These are phyloP conservation scores for Epichloe glyceriae DNA, from an alignment of 2,329 filamentous ascomycete genomes.

Conservation along the genomic window DNA sequence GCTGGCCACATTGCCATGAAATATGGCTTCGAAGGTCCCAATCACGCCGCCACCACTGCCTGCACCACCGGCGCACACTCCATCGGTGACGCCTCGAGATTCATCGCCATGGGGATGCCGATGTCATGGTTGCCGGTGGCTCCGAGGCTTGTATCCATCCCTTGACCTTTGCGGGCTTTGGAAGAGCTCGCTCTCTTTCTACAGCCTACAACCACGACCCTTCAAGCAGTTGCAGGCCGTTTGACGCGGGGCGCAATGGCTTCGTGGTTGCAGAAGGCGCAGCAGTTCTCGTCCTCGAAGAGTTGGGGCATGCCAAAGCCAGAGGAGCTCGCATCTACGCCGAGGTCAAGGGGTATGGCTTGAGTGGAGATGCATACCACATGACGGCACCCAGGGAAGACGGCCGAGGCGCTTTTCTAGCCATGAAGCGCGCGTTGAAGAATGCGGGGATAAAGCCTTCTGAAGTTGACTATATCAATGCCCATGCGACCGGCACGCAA, in stretches of 20 bases:
- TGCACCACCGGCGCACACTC: constrained; percentile 95
- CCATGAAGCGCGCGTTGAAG: constrained; percentile 74
- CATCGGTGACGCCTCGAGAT: constrained; percentile 83
- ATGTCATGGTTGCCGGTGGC: constrained; percentile 94
- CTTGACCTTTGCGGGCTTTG: constrained; percentile 82
- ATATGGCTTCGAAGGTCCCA: constrained; percentile 79
- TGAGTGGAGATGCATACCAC: constrained; percentile 82
- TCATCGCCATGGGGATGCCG: constrained; percentile 81
- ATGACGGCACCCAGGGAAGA: constrained; percentile 82
- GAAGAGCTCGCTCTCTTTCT: constrained; percentile 72
- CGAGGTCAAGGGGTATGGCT: constrained; percentile 78
- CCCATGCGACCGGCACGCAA: constrained; percentile 79
- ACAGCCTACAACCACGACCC: constrained; percentile 69
- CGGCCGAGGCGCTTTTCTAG: constrained; percentile 66
- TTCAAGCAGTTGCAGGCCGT: constrained; percentile 63
- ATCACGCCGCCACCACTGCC: constrained; percentile 84
- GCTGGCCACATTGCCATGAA: constrained; percentile 93
- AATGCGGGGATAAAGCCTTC: constrained; percentile 56
- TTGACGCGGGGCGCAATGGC: constrained; percentile 65
- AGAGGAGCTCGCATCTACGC: constrained; percentile 77
- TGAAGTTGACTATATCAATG: constrained; percentile 83
- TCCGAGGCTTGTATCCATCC: constrained; percentile 94
- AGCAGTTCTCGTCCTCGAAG: constrained; percentile 77
- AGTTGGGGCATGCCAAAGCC: constrained; percentile 71
- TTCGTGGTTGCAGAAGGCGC: constrained; percentile 93